phyloP scores from a whole-genome alignment of 2,329 filamentous ascomycete genomes.

The Malbranchea cinnamomea region DNA sequence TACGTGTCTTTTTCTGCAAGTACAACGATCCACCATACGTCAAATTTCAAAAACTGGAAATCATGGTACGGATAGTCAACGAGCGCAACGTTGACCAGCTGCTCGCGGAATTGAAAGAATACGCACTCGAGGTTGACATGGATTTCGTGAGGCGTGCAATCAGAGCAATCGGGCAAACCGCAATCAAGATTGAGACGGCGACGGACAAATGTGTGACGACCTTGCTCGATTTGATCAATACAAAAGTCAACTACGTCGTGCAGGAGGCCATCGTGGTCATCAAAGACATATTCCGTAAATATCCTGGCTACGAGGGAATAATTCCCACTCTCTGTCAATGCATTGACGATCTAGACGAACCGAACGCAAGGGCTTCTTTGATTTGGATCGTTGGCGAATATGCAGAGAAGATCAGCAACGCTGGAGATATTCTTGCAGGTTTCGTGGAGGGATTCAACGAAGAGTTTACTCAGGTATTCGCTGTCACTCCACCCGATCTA shows the following conservation, averaged over 20 bases:
- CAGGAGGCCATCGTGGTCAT: conserved; percentile 98
- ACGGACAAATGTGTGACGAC: conserved; percentile 94
- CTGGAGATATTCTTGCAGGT: conserved; percentile 78
- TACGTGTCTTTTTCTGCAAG: conserved; percentile 98
- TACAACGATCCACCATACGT: conserved; percentile 98
- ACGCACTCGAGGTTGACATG: conserved; percentile 97
- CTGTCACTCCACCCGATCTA: not conserved
- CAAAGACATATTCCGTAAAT: conserved; percentile 95
- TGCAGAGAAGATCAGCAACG: conserved; percentile 97
- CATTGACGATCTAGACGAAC: conserved; percentile 93
- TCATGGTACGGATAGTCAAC: conserved; percentile 98
- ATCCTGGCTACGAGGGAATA: conserved; percentile 93
- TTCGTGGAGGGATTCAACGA: conserved; percentile 94
- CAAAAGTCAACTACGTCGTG: conserved; percentile 97
- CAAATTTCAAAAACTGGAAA: conserved; percentile 94
- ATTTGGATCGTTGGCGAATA: conserved; percentile 99
- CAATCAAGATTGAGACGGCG: conserved; percentile 93
- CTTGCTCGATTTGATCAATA: conserved; percentile 82
- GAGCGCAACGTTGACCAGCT: conserved; percentile 93
- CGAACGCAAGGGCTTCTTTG: conserved; percentile 72
- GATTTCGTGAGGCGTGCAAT: conserved; percentile 91
- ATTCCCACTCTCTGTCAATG: conserved; percentile 93
- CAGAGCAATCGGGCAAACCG: conserved; percentile 91
- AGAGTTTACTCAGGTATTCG: conserved; percentile 71
- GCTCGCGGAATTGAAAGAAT: conserved; percentile 87